These are phyloP conservation scores for Dactylis glomerata DNA, from an alignment of 176 grass and related monocot genomes.

Conservation along the genomic window DNA sequence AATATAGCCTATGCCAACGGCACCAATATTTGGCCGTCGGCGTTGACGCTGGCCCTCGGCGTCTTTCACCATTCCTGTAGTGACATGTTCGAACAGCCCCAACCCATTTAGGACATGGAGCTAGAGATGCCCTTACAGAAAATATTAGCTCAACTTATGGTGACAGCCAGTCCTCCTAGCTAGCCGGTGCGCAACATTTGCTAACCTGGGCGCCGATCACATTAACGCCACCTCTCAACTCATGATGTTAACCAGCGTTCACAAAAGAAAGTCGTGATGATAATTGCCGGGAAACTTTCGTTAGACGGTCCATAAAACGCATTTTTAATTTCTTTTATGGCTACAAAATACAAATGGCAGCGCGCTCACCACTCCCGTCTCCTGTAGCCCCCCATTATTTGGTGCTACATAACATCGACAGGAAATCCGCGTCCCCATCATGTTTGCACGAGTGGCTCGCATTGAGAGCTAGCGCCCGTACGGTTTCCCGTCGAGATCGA, in stretches of 20 bases:
- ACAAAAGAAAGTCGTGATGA: not conserved
- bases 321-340: too few relatives aligned
- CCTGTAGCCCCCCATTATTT: slow-evolving; percentile 1
- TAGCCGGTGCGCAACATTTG: not conserved
- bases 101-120: too few relatives aligned
- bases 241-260: not conserved
- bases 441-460: slow-evolving; percentile 33
- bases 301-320: not conserved
- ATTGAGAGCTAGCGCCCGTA: not conserved
- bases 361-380: not conserved
- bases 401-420: slow-evolving; percentile 23
- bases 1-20: too few relatives aligned
- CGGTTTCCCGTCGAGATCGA: slow-evolving; percentile 10
- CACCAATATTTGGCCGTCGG: too few relatives aligned
- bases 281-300: not conserved
- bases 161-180: too few relatives aligned
- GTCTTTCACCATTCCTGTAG: too few relatives aligned
- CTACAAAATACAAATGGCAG: not conserved
- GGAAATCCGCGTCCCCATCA: slow-evolving; percentile 24
- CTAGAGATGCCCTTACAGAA: too few relatives aligned
- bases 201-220: not conserved
- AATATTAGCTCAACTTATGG: too few relatives aligned
- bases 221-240: not conserved
- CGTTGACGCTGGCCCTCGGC: too few relatives aligned
- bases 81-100: too few relatives aligned